Evolutionary conservation across 2,329 filamentous ascomycete species (phyloP).

Genomic region (Diaporthe sp.): DNA sequence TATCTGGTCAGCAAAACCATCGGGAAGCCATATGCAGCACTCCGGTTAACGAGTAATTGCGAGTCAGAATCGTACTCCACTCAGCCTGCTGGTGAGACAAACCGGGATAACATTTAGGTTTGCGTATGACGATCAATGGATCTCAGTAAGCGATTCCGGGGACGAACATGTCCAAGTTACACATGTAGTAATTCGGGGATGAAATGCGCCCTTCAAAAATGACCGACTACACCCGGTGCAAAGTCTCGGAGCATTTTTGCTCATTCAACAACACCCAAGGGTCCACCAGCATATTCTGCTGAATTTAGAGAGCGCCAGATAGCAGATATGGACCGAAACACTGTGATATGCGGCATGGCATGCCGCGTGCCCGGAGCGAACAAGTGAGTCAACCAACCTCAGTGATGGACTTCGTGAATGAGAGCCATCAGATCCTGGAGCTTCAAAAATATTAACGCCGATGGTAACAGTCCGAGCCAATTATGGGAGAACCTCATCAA

Average conservation of each 20-base stretch:
- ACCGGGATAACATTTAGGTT: not conserved
- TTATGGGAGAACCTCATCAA: slow-evolving; percentile 31
- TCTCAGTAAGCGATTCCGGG: not conserved
- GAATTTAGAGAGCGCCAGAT: not conserved
- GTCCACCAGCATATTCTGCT: not conserved
- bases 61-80: not conserved
- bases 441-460: not conserved
- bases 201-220: not conserved
- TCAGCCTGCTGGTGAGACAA: not conserved
- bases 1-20: not conserved
- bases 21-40: not conserved
- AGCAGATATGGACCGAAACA: slow-evolving; percentile 10
- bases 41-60: not conserved
- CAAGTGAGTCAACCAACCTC: not conserved
- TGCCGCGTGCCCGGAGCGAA: slow-evolving; percentile 27
- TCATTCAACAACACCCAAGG: not conserved
- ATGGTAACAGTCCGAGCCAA: slow-evolving; percentile 24
- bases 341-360: slow-evolving; percentile 32
- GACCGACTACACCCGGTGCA: not conserved
- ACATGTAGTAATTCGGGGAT: not conserved
- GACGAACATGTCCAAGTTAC: too few species aligned
- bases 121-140: not conserved
- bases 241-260: not conserved
- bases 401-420: not conserved
- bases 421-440: not conserved